Percentiles rank a stretch among this genome's conserved stretches.
phyloP scores from a whole-genome alignment of 2,329 filamentous ascomycete genomes.

The Penicillium hordei region DNA sequence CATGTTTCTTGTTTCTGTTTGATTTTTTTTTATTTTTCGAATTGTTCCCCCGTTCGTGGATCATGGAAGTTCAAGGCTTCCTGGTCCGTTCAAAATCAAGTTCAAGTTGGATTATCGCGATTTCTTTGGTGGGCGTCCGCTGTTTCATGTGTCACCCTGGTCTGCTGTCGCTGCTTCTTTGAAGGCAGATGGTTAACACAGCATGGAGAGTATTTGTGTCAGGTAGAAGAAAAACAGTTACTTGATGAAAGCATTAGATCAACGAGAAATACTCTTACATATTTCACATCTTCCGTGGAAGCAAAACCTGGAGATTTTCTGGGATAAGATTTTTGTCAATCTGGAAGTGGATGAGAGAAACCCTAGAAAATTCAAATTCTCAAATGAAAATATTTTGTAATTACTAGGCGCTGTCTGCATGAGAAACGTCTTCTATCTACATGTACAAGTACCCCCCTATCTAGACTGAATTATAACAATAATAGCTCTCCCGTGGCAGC shows the following conservation, averaged over 20 bases:
- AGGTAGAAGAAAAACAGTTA: conserved; percentile 26
- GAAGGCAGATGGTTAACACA: conserved; percentile 15
- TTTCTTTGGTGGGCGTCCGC: conserved; percentile 28
- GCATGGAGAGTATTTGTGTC: conserved; percentile 19
- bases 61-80: conserved; percentile 13
- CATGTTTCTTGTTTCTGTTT: conserved; percentile 15
- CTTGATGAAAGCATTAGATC: conserved; percentile 31
- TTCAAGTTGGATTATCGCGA: conserved; percentile 24
- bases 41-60: conserved; percentile 15
- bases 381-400: not conserved
- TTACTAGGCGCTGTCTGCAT: not conserved
- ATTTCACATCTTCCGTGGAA: conserved; percentile 1
- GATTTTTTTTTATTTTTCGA: conserved; percentile 15
- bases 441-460: conserved; percentile 15
- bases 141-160: conserved; percentile 25
- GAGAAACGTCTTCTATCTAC: conserved; percentile 17
- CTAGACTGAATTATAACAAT: conserved; percentile 52
- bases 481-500: conserved; percentile 71
- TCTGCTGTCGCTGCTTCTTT: conserved; percentile 22
- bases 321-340: not conserved
- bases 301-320: not conserved
- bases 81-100: conserved; percentile 22
- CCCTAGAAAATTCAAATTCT: not conserved
- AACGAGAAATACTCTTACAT: conserved; percentile 18
- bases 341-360: not conserved